These are phyloP conservation scores for Zea mays DNA, from an alignment of 176 grass and related monocot genomes.

Conservation along the genomic window DNA sequence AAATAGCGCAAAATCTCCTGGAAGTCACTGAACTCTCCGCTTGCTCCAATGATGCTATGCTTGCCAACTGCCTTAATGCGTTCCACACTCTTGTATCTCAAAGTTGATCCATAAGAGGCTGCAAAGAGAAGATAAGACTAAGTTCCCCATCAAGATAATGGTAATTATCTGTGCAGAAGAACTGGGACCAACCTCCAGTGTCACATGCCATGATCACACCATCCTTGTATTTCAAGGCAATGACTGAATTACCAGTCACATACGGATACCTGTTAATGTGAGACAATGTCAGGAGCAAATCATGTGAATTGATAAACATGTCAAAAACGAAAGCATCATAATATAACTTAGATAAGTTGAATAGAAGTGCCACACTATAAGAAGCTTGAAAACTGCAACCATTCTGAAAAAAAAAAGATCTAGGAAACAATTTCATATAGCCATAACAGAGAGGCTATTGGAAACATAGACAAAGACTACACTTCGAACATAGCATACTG, in stretches of 20 bases:
- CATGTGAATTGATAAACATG: background rate
- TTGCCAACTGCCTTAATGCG: slow-evolving; percentile 87
- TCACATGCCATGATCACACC: slow-evolving; percentile 91
- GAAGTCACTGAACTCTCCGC: slow-evolving; percentile 96
- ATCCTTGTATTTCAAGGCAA: slow-evolving; percentile 99
- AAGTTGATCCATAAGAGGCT: slow-evolving; percentile 97
- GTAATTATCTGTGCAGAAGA: background rate
- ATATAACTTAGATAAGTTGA: background rate
- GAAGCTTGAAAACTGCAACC: background rate
- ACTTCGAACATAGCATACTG: background rate
- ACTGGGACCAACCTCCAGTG: slow-evolving; percentile 64
- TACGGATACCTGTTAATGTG: slow-evolving; percentile 75
- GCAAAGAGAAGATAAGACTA: slow-evolving; percentile 32
- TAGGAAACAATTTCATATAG: background rate
- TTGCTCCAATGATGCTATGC: slow-evolving; percentile 92
- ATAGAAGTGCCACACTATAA: background rate
- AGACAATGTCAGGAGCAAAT: slow-evolving; percentile 31
- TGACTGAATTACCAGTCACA: slow-evolving; percentile 92
- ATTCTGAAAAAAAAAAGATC: background rate
- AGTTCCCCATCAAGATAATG: background rate
- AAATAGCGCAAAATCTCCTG: slow-evolving; percentile 97
- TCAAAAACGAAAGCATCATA: background rate
- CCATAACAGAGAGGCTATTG: background rate
- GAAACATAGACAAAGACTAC: background rate
- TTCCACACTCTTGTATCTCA: slow-evolving; percentile 97